Evolutionary conservation across 1,284 basidiomycete species (phyloP).

Genomic region (Sanghuangporus weigelae): DNA sequence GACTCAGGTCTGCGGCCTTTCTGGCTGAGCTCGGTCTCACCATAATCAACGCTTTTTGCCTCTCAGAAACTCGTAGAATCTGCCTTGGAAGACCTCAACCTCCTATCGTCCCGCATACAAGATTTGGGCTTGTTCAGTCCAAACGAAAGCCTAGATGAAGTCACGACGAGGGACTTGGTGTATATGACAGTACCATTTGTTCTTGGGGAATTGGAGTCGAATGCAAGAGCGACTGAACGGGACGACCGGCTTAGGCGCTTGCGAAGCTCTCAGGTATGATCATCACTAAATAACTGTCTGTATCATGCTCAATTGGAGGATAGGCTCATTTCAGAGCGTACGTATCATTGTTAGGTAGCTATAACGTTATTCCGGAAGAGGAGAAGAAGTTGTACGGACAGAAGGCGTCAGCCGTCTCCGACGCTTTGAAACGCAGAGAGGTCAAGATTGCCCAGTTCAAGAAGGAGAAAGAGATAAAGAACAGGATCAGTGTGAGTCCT

Average conservation of each 20-base stretch:
- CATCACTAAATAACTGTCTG: slow-evolving; percentile 7
- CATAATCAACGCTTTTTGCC: not conserved
- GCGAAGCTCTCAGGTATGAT: slow-evolving; percentile 54
- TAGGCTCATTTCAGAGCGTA: slow-evolving; percentile 60
- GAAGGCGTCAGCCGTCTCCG: slow-evolving; percentile 42
- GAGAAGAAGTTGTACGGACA: slow-evolving; percentile 53
- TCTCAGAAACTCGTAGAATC: slow-evolving; percentile 53
- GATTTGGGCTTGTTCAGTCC: slow-evolving; percentile 76
- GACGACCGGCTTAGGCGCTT: slow-evolving; percentile 57
- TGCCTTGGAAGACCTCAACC: slow-evolving; percentile 47
- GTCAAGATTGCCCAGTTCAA: slow-evolving; percentile 86
- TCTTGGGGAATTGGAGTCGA: slow-evolving; percentile 66
- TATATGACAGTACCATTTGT: slow-evolving; percentile 79
- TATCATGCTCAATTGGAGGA: slow-evolving; percentile 19
- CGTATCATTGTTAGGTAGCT: slow-evolving; percentile 54
- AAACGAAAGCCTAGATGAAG: slow-evolving; percentile 83
- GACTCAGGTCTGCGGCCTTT: slow-evolving; percentile 38
- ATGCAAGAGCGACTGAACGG: slow-evolving; percentile 53
- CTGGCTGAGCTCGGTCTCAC: not conserved
- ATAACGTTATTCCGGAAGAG: slow-evolving; percentile 60
- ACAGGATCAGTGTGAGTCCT: slow-evolving; percentile 57
- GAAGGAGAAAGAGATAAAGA: slow-evolving; percentile 74
- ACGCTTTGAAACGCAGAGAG: slow-evolving; percentile 71
- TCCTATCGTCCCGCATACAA: slow-evolving; percentile 44
- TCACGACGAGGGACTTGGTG: slow-evolving; percentile 74